Conservation (phyloP, 2,329 filamentous ascomycete genomes). For the Microdochium bolleyi region DNA sequence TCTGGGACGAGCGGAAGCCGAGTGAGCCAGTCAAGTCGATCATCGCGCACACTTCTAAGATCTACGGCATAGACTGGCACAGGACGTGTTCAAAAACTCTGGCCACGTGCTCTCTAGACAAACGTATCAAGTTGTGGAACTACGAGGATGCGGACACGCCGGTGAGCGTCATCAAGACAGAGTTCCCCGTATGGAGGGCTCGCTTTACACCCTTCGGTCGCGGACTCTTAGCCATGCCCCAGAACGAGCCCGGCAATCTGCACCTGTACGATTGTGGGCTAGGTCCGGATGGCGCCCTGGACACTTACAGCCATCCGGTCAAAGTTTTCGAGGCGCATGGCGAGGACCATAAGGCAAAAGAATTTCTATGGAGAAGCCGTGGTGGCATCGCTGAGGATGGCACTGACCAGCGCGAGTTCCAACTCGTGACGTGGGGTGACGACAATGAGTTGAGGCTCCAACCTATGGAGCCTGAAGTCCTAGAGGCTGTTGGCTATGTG, state of each 20-base stretch:
- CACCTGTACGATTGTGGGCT: constrained; percentile 64
- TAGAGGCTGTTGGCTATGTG: constrained; percentile 64
- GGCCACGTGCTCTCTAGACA: constrained; percentile 84
- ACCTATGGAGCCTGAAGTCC: constrained; percentile 55
- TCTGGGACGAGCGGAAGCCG: constrained; percentile 83
- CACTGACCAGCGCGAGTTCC: constrained; percentile 81
- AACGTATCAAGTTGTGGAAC: constrained; percentile 92
- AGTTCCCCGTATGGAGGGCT: constrained; percentile 85
- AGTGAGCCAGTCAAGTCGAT: constrained; percentile 76
- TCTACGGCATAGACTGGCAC: constrained; percentile 95
- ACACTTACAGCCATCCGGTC: constrained; percentile 32
- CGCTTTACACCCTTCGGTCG: constrained; percentile 85
- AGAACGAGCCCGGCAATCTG: constrained; percentile 76
- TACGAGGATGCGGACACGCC: constrained; percentile 57
- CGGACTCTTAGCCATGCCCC: constrained; percentile 84
- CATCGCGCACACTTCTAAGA: constrained; percentile 82
- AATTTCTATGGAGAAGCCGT: constrained; percentile 82
- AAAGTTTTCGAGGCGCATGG: constrained; percentile 54
- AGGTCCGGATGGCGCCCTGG: neutral
- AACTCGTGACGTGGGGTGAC: constrained; percentile 86
- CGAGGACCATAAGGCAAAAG: constrained; percentile 63
- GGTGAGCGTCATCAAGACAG: constrained; percentile 70
- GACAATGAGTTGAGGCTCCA: constrained; percentile 79
- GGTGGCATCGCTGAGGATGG: constrained; percentile 58
- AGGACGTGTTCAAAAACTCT: constrained; percentile 64